Base-by-base conservation (phyloP, 495 filamentous ascomycete species). In the Talaromyces nanjingensis region DNA sequence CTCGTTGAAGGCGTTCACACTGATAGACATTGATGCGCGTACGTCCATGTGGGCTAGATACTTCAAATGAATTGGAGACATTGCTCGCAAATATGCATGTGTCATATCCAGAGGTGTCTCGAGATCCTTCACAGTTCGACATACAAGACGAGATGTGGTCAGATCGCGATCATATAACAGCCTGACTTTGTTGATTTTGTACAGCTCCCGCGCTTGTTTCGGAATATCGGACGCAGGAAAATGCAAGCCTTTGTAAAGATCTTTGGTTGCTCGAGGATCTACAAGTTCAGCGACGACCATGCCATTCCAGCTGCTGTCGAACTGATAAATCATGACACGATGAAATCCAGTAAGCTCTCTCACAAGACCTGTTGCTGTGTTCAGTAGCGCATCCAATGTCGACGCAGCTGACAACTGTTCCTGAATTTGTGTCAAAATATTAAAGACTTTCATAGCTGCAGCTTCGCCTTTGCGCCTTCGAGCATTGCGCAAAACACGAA, bases 311-410 rank as follows among this genome's bases (percentile, higher is more conserved):
- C 57, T 78, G 52, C 84, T 79, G 71, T 98, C 93, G 65, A 97
- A 98, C 68, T 96, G 92, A 73, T 96, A 97, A 16, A 98, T 83
- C 88, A 97, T 89, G 9, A 96, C 89, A 2, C 92, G 89, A 68
- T 96, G 92, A 67, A 97, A 98, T 0, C 93, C 92, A 0, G 91
- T 96, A 31, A 98, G 72, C 65, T 97, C 92, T 69, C 96, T 92
- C 22, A 94, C 77, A 7, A 78, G 62, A 1, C 77, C 75, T 0
- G 73, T 66, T 0, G 76, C 72, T 1, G 68, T 76, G 27, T 78
- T 75, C 16, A 79, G 62, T 1, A 79, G 52, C n/a, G 27, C 87
- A 4, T 88, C 87, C 6, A 92, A 77, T 65, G 79, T 85, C 34
- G 84, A 76, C 8, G 90, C 90, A 4, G 84, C 82, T 12, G 87